Conservation (phyloP, 108 stramenopile genomes). For the Skeletonema grethae region DNA sequence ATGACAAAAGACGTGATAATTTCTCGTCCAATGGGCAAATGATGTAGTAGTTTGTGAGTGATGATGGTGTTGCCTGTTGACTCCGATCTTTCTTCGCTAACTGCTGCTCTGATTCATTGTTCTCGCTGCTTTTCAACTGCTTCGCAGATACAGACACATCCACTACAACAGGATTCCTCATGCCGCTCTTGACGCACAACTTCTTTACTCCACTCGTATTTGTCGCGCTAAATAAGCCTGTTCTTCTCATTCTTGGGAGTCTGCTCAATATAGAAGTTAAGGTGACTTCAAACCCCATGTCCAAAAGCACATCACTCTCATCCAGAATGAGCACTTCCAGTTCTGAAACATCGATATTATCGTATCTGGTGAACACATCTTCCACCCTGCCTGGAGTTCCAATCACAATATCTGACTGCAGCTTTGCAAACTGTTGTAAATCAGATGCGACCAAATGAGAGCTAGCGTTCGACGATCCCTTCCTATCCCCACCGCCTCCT, state of each 20-base stretch:
- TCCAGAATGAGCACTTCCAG: conserved; percentile 94
- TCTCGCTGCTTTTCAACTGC: conserved; percentile 1
- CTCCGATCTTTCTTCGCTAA: conserved; percentile 7
- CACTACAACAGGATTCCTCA: conserved; percentile 96
- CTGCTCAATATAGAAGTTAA: conserved; percentile 79
- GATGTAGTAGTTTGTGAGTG: conserved; percentile 92
- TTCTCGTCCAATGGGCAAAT: conserved; percentile 84
- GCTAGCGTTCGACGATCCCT: conserved; percentile 6
- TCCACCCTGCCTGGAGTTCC: conserved; percentile 96
- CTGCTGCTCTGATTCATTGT: conserved; percentile 10
- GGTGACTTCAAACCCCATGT: conserved; percentile 91
- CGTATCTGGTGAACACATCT: conserved; percentile 88
- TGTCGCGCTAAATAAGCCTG: conserved; percentile 96
- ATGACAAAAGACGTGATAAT: conserved; percentile 76
- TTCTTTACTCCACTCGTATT: conserved; percentile 72
- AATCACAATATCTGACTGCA: conserved; percentile 88
- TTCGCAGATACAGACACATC: conserved; percentile 76
- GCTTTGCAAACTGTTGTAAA: conserved; percentile 64
- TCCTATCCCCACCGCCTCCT: conserved; percentile 48
- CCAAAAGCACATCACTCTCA: conserved; percentile 95
- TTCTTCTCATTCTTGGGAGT: conserved; percentile 95
- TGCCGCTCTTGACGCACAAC: conserved; percentile 87
- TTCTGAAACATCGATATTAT: conserved; percentile 74
- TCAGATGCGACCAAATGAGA: conserved; percentile 78
- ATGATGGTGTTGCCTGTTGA: conserved; percentile 78